Evolutionary conservation across 2,329 filamentous ascomycete genomes (phyloP).

Genomic region (Zalaria sp.): DNA sequence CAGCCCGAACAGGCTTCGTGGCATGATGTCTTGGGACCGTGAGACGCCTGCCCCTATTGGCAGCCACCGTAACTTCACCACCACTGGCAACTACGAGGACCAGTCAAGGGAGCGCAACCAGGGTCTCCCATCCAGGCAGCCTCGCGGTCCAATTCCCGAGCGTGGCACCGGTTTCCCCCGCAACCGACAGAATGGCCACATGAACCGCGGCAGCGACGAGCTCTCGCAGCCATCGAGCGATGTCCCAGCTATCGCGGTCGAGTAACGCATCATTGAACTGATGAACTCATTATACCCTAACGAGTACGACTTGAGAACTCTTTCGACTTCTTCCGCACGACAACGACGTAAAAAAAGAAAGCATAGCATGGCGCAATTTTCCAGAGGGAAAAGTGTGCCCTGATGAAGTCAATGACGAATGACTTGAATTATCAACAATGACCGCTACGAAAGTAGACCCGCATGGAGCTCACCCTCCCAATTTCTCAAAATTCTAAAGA

Average conservation of each 20-base stretch:
- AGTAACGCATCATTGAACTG: constrained; percentile 24
- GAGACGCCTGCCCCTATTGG: constrained; percentile 46
- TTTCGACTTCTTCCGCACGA: neutral
- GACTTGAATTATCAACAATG: constrained; percentile 3
- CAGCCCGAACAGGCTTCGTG: constrained; percentile 45
- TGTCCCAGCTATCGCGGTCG: constrained; percentile 47
- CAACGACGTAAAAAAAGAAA: neutral
- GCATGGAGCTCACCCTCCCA: neutral
- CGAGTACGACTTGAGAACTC: constrained; percentile 2
- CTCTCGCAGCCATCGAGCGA: constrained; percentile 42
- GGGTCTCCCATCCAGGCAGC: constrained; percentile 43
- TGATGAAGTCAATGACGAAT: constrained; percentile 11
- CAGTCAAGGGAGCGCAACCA: constrained; percentile 34
- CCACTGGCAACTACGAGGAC: constrained; percentile 42
- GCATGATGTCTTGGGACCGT: constrained; percentile 47
- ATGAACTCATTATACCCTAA: constrained; percentile 1
- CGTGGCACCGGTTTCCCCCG: constrained; percentile 43
- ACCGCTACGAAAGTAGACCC: constrained; percentile 11
- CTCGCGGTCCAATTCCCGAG: constrained; percentile 46
- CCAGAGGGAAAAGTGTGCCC: constrained; percentile 2
- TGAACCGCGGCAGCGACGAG: constrained; percentile 48
- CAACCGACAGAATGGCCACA: constrained; percentile 44
- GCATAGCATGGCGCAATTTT: neutral
- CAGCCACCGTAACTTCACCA: constrained; percentile 49
- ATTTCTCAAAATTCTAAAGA: neutral